A percentile compares a stretch with the other conserved stretches of the same genome.
These are phyloP conservation scores for Naegleria fowleri DNA, from an alignment of 208 protist species.

Conservation along the genomic window DNA sequence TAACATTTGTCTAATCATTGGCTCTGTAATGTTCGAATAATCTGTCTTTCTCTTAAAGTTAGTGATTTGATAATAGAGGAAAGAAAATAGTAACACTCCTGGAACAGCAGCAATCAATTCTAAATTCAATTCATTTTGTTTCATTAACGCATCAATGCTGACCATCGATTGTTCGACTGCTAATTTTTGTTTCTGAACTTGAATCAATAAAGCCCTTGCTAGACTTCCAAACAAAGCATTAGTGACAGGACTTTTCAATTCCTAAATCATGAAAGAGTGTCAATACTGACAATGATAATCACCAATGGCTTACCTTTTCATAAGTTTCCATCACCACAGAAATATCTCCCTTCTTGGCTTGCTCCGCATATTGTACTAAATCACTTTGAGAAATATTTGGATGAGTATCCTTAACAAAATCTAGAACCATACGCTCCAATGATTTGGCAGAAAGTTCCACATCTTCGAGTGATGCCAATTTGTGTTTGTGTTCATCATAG, in stretches of 20 bases:
- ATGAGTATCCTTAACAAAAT: background rate
- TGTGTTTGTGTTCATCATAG: slow-evolving; percentile 25
- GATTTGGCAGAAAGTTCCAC: background rate
- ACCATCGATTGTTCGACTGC: slow-evolving; percentile 21
- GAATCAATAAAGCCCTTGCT: slow-evolving; percentile 1
- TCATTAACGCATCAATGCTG: background rate
- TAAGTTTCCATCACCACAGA: background rate
- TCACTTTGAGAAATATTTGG: background rate
- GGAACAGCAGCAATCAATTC: slow-evolving; percentile 23
- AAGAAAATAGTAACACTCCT: background rate
- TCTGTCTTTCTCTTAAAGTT: slow-evolving; percentile 7
- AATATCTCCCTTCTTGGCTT: background rate
- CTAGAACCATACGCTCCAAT: slow-evolving; percentile 11
- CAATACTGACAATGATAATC: too few relatives aligned
- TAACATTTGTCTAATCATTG: background rate
- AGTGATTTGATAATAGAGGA: background rate
- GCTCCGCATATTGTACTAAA: background rate
- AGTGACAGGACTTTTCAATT: background rate
- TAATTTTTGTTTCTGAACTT: slow-evolving; percentile 29
- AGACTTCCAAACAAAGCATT: slow-evolving; percentile 23
- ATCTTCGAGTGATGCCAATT: background rate
- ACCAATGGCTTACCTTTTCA: slow-evolving; percentile 6
- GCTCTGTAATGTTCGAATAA: background rate
- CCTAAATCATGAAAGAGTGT: too few relatives aligned
- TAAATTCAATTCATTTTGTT: slow-evolving; percentile 29